A percentile compares a stretch with the other conserved stretches of the same genome.
Conservation (phyloP, 129 eudicot species). For the Logfia minima region DNA sequence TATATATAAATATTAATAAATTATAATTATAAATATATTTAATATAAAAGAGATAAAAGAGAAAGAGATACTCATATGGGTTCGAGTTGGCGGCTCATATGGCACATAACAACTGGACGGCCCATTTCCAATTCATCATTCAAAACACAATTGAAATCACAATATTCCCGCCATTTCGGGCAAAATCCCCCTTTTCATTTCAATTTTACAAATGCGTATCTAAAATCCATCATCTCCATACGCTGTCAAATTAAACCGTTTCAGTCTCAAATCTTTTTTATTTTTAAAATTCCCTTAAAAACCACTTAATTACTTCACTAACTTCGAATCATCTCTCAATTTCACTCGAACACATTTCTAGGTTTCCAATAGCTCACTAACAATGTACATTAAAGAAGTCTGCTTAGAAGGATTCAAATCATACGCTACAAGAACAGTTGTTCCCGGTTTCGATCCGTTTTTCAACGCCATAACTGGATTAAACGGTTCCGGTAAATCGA, state of each 20-base stretch:
- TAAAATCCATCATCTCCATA: background rate
- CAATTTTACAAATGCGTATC: background rate
- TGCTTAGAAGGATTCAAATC: conserved; percentile 96
- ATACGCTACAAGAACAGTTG: conserved; percentile 90
- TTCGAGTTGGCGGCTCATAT: background rate
- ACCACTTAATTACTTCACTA: background rate
- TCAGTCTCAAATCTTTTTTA: background rate
- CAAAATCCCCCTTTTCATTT: background rate
- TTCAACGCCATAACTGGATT: conserved; percentile 97
- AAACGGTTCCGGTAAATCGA: conserved; percentile 97
- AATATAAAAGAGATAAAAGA: too few species aligned
- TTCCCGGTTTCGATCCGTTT: conserved; percentile 90
- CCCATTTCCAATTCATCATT: background rate
- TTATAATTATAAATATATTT: too few species aligned
- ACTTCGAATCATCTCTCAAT: background rate
- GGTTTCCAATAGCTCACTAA: conserved; percentile 15
- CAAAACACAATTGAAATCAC: background rate
- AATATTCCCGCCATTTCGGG: background rate
- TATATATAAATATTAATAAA: too few species aligned
- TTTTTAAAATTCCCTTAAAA: background rate
- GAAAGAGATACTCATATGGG: background rate
- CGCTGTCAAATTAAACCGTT: background rate
- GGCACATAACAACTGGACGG: background rate
- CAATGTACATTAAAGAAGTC: conserved; percentile 83
- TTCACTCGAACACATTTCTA: conserved; percentile 1